phyloP scores from a whole-genome alignment of 129 eudicot species.

The Flaveria brownii region DNA sequence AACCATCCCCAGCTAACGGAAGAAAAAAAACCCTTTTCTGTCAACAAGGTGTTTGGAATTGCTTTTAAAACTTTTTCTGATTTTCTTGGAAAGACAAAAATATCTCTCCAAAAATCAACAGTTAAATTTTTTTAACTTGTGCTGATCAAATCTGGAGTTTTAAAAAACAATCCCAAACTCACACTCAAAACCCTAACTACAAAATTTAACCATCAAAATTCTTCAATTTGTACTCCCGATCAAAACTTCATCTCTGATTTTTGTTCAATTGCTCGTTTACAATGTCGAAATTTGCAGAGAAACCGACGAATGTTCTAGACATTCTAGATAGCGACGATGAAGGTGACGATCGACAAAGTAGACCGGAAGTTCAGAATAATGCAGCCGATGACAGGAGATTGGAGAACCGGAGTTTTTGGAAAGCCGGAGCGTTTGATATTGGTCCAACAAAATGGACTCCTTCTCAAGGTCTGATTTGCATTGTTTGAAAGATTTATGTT shows the following conservation, averaged over 20 bases:
- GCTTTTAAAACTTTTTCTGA: too few relatives aligned
- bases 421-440: constrained; percentile 71
- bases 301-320: constrained; percentile 13
- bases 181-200: constrained; percentile 25
- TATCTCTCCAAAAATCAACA: too few relatives aligned
- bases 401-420: constrained; percentile 87
- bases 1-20: too few relatives aligned
- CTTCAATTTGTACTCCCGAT: neutral
- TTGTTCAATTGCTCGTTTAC: neutral
- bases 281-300: neutral
- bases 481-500: neutral
- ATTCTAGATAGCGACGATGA: constrained; percentile 37
- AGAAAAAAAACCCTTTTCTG: too few relatives aligned
- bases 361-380: constrained; percentile 24
- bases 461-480: constrained; percentile 39
- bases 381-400: constrained; percentile 30
- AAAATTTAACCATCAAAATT: neutral
- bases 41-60: too few relatives aligned
- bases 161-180: too few relatives aligned
- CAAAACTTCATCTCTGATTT: neutral
- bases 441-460: constrained; percentile 46
- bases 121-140: too few relatives aligned
- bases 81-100: too few relatives aligned
- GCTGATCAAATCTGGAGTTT: too few relatives aligned
- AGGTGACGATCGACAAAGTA: constrained; percentile 14